Evolutionary conservation across 805 yeast species (phyloP).

Genomic region (Candida xyloterini): DNA sequence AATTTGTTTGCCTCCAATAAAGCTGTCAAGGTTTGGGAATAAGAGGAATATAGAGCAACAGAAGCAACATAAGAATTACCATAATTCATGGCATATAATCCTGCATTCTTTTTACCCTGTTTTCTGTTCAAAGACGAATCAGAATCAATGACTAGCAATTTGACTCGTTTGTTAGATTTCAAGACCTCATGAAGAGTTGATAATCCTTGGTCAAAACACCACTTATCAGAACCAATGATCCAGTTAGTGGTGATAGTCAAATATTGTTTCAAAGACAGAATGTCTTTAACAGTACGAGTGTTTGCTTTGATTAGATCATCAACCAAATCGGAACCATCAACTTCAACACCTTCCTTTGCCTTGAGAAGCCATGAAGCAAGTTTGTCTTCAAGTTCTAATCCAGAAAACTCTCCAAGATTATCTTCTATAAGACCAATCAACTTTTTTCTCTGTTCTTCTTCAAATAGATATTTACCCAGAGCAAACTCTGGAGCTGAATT

Average conservation of each 20-base stretch:
- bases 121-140: conserved; percentile 57
- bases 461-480: conserved; percentile 67
- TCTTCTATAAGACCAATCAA: conserved; percentile 46
- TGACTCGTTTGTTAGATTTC: conserved; percentile 65
- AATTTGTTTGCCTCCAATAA: conserved; percentile 85
- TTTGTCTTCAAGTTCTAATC: conserved; percentile 48
- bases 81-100: conserved; percentile 91
- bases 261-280: conserved; percentile 45
- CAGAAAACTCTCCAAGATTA: conserved; percentile 42
- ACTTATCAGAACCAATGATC: conserved; percentile 91
- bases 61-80: conserved; percentile 90
- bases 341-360: conserved; percentile 37
- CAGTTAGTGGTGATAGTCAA: conserved; percentile 58
- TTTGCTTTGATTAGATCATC: conserved; percentile 39
- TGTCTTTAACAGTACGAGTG: conserved; percentile 30
- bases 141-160: conserved; percentile 83
- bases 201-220: conserved; percentile 91
- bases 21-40: conserved; percentile 88
- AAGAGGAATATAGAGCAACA: conserved; percentile 88
- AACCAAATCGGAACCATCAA: conserved; percentile 29
- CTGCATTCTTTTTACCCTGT: conserved; percentile 84
- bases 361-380: conserved; percentile 71
- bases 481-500: conserved; percentile 81
- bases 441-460: conserved; percentile 47
- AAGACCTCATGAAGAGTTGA: conserved; percentile 88